A percentile compares a stretch with the other conserved stretches of the same genome.
Conservation (phyloP, 805 yeast species). For the Pichia membranifaciens region DNA sequence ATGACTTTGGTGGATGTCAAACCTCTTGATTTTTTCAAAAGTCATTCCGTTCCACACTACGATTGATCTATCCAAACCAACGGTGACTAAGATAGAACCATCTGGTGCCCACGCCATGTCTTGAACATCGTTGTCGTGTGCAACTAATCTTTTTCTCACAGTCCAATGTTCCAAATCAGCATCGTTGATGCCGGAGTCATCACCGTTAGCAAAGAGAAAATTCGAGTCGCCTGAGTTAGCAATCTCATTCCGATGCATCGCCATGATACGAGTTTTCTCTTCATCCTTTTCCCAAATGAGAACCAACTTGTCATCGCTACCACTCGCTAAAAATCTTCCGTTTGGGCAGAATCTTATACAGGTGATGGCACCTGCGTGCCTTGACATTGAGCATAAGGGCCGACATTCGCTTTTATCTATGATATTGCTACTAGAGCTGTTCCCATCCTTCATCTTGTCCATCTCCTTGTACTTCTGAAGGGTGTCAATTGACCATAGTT, state of each 20-base stretch:
- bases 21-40: constrained; percentile 80
- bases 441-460: constrained; percentile 1
- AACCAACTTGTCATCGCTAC: constrained; percentile 89
- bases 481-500: constrained; percentile 75
- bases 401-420: constrained; percentile 31
- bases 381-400: constrained; percentile 84
- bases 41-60: constrained; percentile 92
- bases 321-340: constrained; percentile 86
- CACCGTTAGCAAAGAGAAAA: not conserved
- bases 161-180: constrained; percentile 89
- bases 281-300: constrained; percentile 92
- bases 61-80: constrained; percentile 88
- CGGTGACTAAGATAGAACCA: constrained; percentile 82
- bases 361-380: constrained; percentile 97
- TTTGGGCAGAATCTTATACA: constrained; percentile 88
- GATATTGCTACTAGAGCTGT: constrained; percentile 15
- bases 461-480: constrained; percentile 36
- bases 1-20: constrained; percentile 90
- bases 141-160: constrained; percentile 84
- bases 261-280: constrained; percentile 41
- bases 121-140: constrained; percentile 96
- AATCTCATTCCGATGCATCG: constrained; percentile 19
- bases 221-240: constrained; percentile 1
- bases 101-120: constrained; percentile 99
- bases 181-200: constrained; percentile 50